Evolutionary conservation across 2,329 filamentous ascomycete species (phyloP).

Genomic region (Fusarium sp.): DNA sequence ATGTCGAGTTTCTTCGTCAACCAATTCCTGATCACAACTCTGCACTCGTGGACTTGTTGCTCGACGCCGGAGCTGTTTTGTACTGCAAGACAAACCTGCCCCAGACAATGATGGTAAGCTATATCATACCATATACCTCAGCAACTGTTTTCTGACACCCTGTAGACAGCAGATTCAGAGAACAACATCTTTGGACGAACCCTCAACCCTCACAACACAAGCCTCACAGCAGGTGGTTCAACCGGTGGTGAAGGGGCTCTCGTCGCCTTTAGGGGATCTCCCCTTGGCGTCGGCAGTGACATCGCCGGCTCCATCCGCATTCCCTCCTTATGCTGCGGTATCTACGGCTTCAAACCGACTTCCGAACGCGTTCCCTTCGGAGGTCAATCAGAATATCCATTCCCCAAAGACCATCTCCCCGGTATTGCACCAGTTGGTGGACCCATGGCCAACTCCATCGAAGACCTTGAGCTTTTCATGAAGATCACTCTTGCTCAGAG

Average conservation of each 20-base stretch:
- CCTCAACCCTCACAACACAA: slow-evolving; percentile 48
- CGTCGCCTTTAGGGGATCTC: slow-evolving; percentile 36
- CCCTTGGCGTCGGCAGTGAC: slow-evolving; percentile 40
- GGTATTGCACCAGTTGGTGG: slow-evolving; percentile 53
- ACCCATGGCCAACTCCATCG: slow-evolving; percentile 52
- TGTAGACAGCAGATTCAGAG: slow-evolving; percentile 51
- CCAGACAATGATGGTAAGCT: slow-evolving; percentile 68
- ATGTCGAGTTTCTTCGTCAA: slow-evolving; percentile 39
- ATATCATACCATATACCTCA: rapidly evolving
- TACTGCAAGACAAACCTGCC: slow-evolving; percentile 60
- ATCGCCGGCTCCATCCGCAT: slow-evolving; percentile 60
- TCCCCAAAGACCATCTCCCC: slow-evolving; percentile 14
- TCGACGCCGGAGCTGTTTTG: slow-evolving; percentile 42
- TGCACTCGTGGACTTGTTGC: slow-evolving; percentile 37
- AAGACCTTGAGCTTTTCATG: slow-evolving; percentile 46
- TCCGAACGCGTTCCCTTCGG: slow-evolving; percentile 63
- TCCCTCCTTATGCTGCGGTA: slow-evolving; percentile 62
- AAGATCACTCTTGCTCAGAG: slow-evolving; percentile 50
- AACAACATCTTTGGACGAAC: slow-evolving; percentile 44
- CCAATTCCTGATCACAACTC: slow-evolving; percentile 32
- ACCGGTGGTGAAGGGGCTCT: slow-evolving; percentile 40
- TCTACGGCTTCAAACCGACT: slow-evolving; percentile 65
- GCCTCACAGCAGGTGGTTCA: slow-evolving; percentile 40
- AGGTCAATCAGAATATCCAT: slow-evolving; percentile 34
- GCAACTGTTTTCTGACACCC: background rate